Evolutionary conservation across 1,139 yeast genomes (phyloP).

Genomic region (Yamadazyma blattariae): DNA sequence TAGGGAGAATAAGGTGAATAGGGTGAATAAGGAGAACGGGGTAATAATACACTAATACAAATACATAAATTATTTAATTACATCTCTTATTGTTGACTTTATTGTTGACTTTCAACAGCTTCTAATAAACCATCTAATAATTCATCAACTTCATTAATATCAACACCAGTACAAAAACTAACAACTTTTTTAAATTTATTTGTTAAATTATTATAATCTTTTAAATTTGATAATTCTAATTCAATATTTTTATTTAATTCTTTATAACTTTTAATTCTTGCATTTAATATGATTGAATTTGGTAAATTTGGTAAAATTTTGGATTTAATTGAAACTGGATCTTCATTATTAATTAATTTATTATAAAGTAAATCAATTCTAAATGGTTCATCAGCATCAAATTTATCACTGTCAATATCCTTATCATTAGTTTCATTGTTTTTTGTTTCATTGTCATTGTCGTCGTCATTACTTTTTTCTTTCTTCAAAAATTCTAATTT

Average conservation of each 20-base stretch:
- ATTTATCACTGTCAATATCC: conserved; percentile 22
- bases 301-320: conserved; percentile 43
- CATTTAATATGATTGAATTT: conserved; percentile 62
- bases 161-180: conserved; percentile 86
- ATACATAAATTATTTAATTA: no score
- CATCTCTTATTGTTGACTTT: no score
- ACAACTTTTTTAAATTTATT: conserved; percentile 86
- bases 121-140: conserved; percentile 81
- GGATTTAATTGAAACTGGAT: conserved; percentile 19
- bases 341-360: conserved; percentile 36
- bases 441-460: conserved; percentile 12
- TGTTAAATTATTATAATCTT: conserved; percentile 62
- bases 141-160: conserved; percentile 69
- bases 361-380: conserved; percentile 58
- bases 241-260: conserved; percentile 31
- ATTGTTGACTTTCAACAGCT: conserved; percentile 71
- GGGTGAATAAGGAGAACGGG: no score
- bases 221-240: conserved; percentile 52
- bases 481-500: conserved; percentile 28
- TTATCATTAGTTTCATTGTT: conserved; percentile 10
- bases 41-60: no score
- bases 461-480: conserved; percentile 18
- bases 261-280: conserved; percentile 77
- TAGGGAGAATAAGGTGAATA: no score
- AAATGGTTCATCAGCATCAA: conserved; percentile 87